Percentiles rank a stretch among this genome's conserved stretches.
These are phyloP conservation scores for Daldinia bambusicola DNA, from an alignment of 495 filamentous ascomycete species.

Conservation along the genomic window DNA sequence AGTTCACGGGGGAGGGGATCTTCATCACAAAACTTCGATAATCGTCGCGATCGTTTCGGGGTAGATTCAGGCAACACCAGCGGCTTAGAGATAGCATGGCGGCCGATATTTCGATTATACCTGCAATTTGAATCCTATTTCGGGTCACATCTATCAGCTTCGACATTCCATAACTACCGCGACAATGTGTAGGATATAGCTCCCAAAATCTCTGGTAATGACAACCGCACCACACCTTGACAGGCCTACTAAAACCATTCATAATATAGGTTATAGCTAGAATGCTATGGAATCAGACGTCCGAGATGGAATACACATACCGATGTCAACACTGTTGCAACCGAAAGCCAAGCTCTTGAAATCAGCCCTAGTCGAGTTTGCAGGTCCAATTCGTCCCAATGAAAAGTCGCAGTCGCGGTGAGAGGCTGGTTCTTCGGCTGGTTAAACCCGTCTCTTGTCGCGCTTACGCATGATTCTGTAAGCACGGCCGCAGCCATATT, in stretches of 20 bases:
- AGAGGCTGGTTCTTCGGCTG: conserved; percentile 41
- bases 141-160: conserved; percentile 45
- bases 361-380: conserved; percentile 51
- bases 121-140: conserved; percentile 41
- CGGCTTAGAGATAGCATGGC: conserved; percentile 17
- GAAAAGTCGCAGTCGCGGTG: conserved; percentile 43
- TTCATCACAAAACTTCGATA: conserved; percentile 23
- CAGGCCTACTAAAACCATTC: background rate
- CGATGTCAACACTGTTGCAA: conserved; percentile 37
- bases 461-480: conserved; percentile 48
- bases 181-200: conserved; percentile 14
- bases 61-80: conserved; percentile 41
- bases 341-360: conserved; percentile 50
- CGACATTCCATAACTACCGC: conserved; percentile 32
- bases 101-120: conserved; percentile 11
- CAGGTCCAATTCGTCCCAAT: conserved; percentile 53
- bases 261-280: conserved; percentile 17
- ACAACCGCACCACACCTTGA: background rate
- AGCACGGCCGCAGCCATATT: conserved; percentile 58
- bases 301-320: conserved; percentile 31
- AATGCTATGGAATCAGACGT: conserved; percentile 36
- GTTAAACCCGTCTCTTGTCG: conserved; percentile 46
- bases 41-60: conserved; percentile 46
- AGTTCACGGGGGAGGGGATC: conserved; percentile 9
- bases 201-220: background rate